phyloP scores from a whole-genome alignment of 306 rosid genomes.

The Medicago lupulina region DNA sequence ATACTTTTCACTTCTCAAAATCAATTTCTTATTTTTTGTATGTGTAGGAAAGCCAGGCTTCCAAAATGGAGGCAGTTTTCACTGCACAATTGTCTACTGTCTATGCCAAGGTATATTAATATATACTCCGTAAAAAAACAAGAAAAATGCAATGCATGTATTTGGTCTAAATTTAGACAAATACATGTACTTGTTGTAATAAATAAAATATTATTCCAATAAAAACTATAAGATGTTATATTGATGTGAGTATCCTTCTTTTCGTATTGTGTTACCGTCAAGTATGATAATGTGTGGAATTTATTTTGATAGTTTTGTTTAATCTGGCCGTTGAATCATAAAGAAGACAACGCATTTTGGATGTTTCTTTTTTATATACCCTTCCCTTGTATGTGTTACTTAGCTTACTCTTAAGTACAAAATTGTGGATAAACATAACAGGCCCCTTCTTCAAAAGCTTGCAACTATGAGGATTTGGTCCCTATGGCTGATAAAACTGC shows the following conservation, averaged over 20 bases:
- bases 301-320: background rate
- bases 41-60: slow-evolving; percentile 37
- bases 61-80: slow-evolving; percentile 34
- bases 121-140: background rate
- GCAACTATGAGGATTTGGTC: slow-evolving; percentile 45
- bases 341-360: background rate
- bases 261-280: too few relatives aligned
- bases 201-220: background rate
- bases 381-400: background rate
- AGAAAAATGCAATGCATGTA: background rate
- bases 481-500: slow-evolving; percentile 52
- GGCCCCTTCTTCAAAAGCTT: slow-evolving; percentile 44
- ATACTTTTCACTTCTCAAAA: slow-evolving; percentile 8
- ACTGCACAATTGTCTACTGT: slow-evolving; percentile 32
- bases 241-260: background rate
- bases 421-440: slow-evolving; percentile 40
- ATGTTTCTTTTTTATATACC: slow-evolving; percentile 2
- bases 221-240: background rate
- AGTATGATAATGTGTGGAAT: background rate
- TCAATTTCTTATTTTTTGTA: slow-evolving; percentile 17
- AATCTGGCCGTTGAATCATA: background rate
- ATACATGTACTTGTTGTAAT: background rate
- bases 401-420: slow-evolving; percentile 18
- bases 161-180: background rate
- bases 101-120: slow-evolving; percentile 45